Evolutionary conservation across 2,329 filamentous ascomycete species (phyloP).

Genomic region (Calonectria leucothoes): DNA sequence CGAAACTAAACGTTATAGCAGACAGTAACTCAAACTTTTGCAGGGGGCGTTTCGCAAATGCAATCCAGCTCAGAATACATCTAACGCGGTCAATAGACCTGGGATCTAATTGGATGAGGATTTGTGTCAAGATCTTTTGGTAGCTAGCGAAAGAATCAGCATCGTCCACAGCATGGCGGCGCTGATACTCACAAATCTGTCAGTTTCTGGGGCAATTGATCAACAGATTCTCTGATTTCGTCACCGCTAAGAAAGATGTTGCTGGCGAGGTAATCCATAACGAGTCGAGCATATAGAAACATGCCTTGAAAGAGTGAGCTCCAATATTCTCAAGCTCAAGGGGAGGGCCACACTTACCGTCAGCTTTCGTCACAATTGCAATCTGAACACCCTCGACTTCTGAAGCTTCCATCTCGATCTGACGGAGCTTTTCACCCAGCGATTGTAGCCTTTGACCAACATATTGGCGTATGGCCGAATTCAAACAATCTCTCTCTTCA

Average conservation of each 20-base stretch:
- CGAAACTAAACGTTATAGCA: slow-evolving; percentile 19
- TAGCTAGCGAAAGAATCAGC: neutral
- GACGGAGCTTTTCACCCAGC: neutral
- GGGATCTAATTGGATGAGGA: slow-evolving; percentile 11
- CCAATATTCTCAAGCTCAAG: neutral
- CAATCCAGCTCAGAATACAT: slow-evolving; percentile 22
- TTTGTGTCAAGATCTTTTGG: slow-evolving; percentile 18
- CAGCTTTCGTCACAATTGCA: slow-evolving; percentile 10
- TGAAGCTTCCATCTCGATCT: neutral
- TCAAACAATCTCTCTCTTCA: slow-evolving; percentile 17
- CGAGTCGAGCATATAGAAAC: slow-evolving; percentile 34
- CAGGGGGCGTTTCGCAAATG: slow-evolving; percentile 24
- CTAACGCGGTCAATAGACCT: slow-evolving; percentile 18
- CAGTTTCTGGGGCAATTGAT: slow-evolving; percentile 12
- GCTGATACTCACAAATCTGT: slow-evolving; percentile 19
- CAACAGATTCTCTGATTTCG: slow-evolving; percentile 19
- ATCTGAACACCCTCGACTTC: slow-evolving; percentile 1
- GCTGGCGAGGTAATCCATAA: slow-evolving; percentile 28
- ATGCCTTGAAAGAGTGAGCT: slow-evolving; percentile 16
- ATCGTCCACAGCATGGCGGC: fast-evolving
- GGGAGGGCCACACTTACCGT: slow-evolving; percentile 3
- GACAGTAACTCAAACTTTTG: slow-evolving; percentile 19
- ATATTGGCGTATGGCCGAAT: slow-evolving; percentile 15
- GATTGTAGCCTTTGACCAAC: slow-evolving; percentile 6
- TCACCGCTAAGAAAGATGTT: slow-evolving; percentile 22